A percentile compares a stretch with the other conserved stretches of the same genome.
Conservation (phyloP, 2,329 filamentous ascomycete genomes). For the Alternaria gaisen region DNA sequence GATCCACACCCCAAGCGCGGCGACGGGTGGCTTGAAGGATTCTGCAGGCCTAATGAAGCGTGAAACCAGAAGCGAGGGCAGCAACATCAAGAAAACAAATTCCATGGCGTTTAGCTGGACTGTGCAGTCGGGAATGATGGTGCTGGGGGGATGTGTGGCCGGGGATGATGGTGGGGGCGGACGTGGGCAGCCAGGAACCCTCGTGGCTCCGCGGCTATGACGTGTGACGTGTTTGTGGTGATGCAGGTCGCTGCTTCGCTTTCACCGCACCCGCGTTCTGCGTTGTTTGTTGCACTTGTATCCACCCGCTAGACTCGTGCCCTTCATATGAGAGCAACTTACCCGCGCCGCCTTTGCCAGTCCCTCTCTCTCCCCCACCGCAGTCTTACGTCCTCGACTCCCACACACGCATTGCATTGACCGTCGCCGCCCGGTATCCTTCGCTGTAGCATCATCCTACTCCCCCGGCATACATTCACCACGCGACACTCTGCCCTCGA, state of each 20-base stretch:
- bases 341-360: neutral
- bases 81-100: neutral
- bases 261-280: conserved; percentile 10
- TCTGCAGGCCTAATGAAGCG: conserved; percentile 1
- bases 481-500: neutral
- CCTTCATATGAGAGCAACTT: conserved; percentile 7
- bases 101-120: neutral
- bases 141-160: neutral
- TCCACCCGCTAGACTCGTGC: conserved; percentile 12
- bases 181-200: conserved; percentile 10
- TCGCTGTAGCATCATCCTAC: neutral
- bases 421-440: neutral
- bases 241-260: conserved; percentile 10
- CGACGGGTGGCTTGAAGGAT: conserved; percentile 8
- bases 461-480: neutral
- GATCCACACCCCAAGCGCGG: conserved; percentile 1
- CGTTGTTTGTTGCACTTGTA: conserved; percentile 5
- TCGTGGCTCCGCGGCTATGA: conserved; percentile 14
- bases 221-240: conserved; percentile 14
- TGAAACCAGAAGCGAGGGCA: conserved; percentile 3
- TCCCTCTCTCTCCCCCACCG: neutral
- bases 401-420: neutral
- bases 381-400: neutral
- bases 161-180: conserved; percentile 2
- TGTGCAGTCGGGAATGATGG: neutral